Base-by-base conservation (phyloP, 2,329 filamentous ascomycete genomes). In the Pestalotiopsis sp. region DNA sequence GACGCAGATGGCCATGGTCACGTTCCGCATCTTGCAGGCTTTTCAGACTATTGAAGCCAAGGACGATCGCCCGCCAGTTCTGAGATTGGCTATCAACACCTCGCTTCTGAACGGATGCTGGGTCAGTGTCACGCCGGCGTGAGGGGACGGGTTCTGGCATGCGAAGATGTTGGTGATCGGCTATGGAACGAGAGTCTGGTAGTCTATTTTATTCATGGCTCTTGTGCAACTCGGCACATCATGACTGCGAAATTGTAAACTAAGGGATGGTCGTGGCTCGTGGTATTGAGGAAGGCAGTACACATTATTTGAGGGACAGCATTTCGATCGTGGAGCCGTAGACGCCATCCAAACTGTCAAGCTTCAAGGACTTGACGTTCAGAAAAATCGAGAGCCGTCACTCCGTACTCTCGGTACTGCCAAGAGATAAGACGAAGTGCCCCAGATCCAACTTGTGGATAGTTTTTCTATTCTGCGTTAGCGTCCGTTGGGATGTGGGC, bases 41-140 rank as follows among this genome's bases (percentile, higher is more conserved):
- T 79, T 78, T 70, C 70, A 73, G 41, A 65, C 68, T 14, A 75
- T 79, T 65, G 74, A 77, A 67, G 67, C 72, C 3, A 71, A 67
- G 17, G 77, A 78, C 25, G 73, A 76, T 9, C 70, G 72, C 13
- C 75, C 75, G 7, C 68, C 71, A 1, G 68, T 77, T 11, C 74
- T 75, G 67, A 75, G 74, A 23, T 67, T 79, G 6, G 76, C 76
- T 1, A 63, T 78, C 56, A 79, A 75, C 39, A 66, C 72, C 4
- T 75, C 75, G 4, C 70, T 78, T 74, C 39, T 77, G n/a, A 56
- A 78, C 27, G 77, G 77, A 14, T 76, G 73, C 62, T 75, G 74
- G 71, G 75, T 78, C 14, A 77, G 75, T 49, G 69, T 77, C 66
- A 75, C 68, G 1, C 73, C 75, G 31, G 60, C 61, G 9, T 69